Base-by-base conservation (phyloP, 2,329 filamentous ascomycete species). In the Chalaropsis ovoidea region DNA sequence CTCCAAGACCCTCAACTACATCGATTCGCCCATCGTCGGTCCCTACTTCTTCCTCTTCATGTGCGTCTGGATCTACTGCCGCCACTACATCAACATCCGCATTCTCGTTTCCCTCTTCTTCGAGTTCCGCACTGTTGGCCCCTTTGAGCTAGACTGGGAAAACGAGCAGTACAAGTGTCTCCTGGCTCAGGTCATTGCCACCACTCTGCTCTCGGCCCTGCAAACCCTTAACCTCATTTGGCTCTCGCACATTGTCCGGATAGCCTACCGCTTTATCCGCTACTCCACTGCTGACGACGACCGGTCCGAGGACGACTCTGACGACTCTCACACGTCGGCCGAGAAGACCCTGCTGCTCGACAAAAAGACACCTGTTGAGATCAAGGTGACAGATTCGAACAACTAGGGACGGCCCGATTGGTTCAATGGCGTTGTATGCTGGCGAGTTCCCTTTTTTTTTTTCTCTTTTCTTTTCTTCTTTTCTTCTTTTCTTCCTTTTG, bases 1-100 rank as follows among this genome's bases (percentile, higher is more conserved):
- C 1, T 95, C 90, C 68, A 96, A 96, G 78, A 84, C 86, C 4
- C 83, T 96, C 71, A 95, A 96, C 78, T 96, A 97, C 77, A 78
- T 96, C 70, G 88, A 95, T 73, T 85, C 86, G 65, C 78, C 82
- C 67, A 78, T 95, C 58, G 89, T 89, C n/a, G 85, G 81, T 0
- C 90, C 90, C 17, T 96, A 93, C 78, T 96, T 94, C 76, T 84
- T 83, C 73, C 70, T 88, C 70, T 96, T 96, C 78, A 87, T 95
- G 75, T 78, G 78, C 69, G 80, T 87, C 68, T 97, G 92, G 92
- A 85, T 90, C 72, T 96, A 97, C 78, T 79, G 93, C 69, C 90
- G 92, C 65, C 92, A 97, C 77, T 90, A 86, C 76, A 80, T 91
- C 73, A 93, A 93, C 77, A 80, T 93, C 62, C 80, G 81, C 72